phyloP scores from a whole-genome alignment of 2,329 filamentous ascomycete genomes.

The Neofusicoccum laricinum region DNA sequence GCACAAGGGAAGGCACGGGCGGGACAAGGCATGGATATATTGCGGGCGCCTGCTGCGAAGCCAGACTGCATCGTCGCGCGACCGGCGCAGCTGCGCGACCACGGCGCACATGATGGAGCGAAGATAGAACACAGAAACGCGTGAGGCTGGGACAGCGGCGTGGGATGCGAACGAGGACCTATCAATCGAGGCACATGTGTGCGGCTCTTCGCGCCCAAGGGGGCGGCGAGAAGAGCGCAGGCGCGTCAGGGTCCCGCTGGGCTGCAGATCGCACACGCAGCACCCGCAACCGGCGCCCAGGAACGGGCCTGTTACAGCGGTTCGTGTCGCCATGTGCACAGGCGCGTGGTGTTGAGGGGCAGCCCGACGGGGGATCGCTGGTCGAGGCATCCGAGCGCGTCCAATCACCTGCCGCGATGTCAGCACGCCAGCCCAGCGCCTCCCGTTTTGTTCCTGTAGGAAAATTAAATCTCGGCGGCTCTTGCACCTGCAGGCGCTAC shows the following conservation, averaged over 20 bases:
- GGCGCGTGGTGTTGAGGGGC: constrained; percentile 38
- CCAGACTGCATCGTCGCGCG: constrained; percentile 15
- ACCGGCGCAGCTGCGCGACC: neutral
- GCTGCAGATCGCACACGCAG: neutral
- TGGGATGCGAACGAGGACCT: constrained; percentile 15
- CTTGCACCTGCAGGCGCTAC: neutral
- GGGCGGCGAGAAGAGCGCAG: constrained; percentile 20
- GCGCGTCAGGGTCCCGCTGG: neutral
- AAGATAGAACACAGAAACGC: constrained; percentile 18
- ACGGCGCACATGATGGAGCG: constrained; percentile 3
- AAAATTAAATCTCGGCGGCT: neutral
- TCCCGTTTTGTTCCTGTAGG: neutral
- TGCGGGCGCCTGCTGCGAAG: neutral
- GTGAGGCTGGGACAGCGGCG: constrained; percentile 32
- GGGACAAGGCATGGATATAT: neutral
- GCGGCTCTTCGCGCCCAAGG: constrained; percentile 3
- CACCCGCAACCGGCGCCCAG: constrained; percentile 17
- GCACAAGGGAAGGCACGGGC: neutral
- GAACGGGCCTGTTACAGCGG: constrained; percentile 30
- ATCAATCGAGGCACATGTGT: constrained; percentile 8
- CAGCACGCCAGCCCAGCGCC: constrained; percentile 4
- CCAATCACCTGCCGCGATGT: constrained; percentile 7
- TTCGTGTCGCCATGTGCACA: constrained; percentile 32
- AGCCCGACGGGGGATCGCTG: neutral
- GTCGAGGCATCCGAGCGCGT: neutral